These are phyloP conservation scores for Moringa oleifera DNA, from an alignment of 345 rosid genomes.

Conservation along the genomic window DNA sequence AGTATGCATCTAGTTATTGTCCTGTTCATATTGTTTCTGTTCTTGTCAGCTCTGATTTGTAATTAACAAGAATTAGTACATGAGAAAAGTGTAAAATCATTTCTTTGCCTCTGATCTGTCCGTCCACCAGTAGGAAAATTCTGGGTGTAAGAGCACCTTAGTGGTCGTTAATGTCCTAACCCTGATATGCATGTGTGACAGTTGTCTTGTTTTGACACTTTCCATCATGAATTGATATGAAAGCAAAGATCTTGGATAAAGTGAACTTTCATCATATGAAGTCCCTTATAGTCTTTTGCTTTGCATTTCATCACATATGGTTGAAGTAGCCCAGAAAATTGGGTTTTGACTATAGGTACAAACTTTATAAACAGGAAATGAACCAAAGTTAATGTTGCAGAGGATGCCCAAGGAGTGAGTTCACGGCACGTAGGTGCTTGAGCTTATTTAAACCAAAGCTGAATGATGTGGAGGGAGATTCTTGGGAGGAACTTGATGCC, in stretches of 20 bases:
- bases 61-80: neutral
- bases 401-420: constrained; percentile 70
- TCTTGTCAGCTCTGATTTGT: neutral
- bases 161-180: neutral
- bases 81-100: neutral
- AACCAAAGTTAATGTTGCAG: constrained; percentile 77
- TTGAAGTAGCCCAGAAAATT: constrained; percentile 15
- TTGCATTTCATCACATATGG: neutral
- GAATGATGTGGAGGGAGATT: constrained; percentile 57
- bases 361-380: constrained; percentile 52
- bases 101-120: neutral
- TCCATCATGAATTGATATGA: too few species aligned
- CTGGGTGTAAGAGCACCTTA: neutral
- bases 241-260: neutral
- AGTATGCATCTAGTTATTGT: neutral
- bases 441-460: constrained; percentile 70
- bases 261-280: neutral
- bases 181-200: neutral
- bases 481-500: constrained; percentile 86
- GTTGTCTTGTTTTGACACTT: neutral
- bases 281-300: neutral
- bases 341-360: constrained; percentile 41
- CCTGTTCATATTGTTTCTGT: neutral
- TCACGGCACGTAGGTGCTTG: constrained; percentile 64
- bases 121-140: neutral